A percentile compares a stretch with the other conserved stretches of the same genome.
Evolutionary conservation across 306 rosid genomes (phyloP).

Genomic region (Acacia melanoxylon): DNA sequence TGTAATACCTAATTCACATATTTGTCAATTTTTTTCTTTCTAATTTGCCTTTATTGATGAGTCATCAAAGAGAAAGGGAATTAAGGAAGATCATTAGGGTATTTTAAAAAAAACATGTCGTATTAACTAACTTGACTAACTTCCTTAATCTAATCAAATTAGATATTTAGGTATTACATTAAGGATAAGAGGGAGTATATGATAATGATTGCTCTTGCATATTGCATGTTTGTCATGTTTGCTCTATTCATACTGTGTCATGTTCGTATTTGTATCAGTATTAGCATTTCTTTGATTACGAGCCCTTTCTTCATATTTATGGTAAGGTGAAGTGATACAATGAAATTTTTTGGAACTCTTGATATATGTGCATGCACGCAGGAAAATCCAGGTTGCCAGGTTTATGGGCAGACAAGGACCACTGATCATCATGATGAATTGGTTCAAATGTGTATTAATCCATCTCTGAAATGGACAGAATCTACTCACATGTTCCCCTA

Average conservation of each 20-base stretch:
- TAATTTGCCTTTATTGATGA: too few relatives aligned
- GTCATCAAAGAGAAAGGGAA: too few relatives aligned
- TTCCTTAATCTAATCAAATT: too few relatives aligned
- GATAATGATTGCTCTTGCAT: neutral
- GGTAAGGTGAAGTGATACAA: neutral
- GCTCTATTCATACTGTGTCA: neutral
- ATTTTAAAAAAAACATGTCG: too few relatives aligned
- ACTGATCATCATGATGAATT: constrained; percentile 82
- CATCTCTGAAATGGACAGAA: constrained; percentile 70
- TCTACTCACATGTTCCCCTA: constrained; percentile 52
- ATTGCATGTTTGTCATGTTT: neutral
- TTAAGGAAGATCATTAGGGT: too few relatives aligned
- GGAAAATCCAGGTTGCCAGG: constrained; percentile 76
- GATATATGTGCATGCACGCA: constrained; percentile 31
- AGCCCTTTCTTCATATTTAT: neutral
- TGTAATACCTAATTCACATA: too few relatives aligned
- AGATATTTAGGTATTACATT: too few relatives aligned
- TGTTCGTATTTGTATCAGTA: constrained; percentile 6
- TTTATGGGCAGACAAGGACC: constrained; percentile 85
- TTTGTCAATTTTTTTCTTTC: too few relatives aligned
- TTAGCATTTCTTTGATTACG: neutral
- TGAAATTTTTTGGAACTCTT: neutral
- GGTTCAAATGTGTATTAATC: constrained; percentile 66
- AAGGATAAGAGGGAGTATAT: too few relatives aligned
- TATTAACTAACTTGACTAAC: too few relatives aligned